Evolutionary conservation across 2,329 filamentous ascomycete species (phyloP), one percentile per base, ranked within the genome.

Genomic region (Sporothrix humicola): DNA sequence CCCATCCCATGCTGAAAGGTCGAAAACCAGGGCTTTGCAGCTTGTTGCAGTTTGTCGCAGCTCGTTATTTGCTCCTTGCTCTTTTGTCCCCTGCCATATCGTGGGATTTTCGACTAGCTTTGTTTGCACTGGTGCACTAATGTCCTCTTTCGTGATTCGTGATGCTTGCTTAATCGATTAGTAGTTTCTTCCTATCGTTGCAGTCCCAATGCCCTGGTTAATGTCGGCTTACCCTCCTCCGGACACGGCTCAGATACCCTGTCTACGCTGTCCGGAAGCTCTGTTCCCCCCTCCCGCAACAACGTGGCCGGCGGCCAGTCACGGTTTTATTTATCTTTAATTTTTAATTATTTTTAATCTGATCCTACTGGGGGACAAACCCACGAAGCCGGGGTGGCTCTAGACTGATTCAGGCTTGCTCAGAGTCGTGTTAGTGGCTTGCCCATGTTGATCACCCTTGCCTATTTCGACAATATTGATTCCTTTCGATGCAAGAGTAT

Each of bases 201-300:
- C 17, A 13, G 4, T 9, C 9, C 8, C 10, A 17, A 59, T 20
- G n/a, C 13, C 59, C 59, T 63, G 59, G 59, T 46, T 46, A 63
- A 63, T 12, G 17, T 63, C 59, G 59, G 59, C 59, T 63, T 63
- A 46, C 37, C 31, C 20, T 63, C n/a, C 59, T 23, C 37, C 37
- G 59, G 20, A n/a, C 37, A 37, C 13, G 26, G 9, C 56, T 37
- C 13, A 15, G 31, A 59, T 26, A 37, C 56, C 56, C 56, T 37
- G 56, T 56, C 8, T 20, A 12, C 52, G 23, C 52, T 5, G 20
- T 2, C 56, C 56, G 56, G 26, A 59, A 37, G 56, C 26, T 26
- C 56, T 37, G 56, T 37, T 59, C 13, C 13, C 23, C 31, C 37
- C 59, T 63, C 8, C 37, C 59, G 31, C n/a, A 17, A 44, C 26